Evolutionary conservation across 441 rosid genomes (phyloP).

Genomic region (Pelargonium myrrhifolium): DNA sequence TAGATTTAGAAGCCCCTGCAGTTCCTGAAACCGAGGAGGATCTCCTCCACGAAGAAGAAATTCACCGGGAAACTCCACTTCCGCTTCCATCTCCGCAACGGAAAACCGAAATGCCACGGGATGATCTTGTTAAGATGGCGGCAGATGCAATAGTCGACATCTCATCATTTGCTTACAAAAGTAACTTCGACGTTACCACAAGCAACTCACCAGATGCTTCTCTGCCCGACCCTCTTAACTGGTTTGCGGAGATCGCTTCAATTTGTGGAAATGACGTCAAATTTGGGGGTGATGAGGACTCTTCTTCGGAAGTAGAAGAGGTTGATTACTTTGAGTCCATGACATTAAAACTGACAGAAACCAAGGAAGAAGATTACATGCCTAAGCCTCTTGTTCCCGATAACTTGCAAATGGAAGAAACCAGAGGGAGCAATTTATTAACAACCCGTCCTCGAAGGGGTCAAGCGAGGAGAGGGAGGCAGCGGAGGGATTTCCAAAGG

Average conservation of each 20-base stretch:
- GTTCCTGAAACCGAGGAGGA: conserved; percentile 47
- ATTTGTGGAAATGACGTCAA: conserved; percentile 34
- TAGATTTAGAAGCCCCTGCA: conserved; percentile 75
- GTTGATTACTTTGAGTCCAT: conserved; percentile 76
- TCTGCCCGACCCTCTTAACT: conserved; percentile 50
- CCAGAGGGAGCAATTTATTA: conserved; percentile 27
- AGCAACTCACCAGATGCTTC: conserved; percentile 36
- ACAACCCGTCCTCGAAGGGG: conserved; percentile 57
- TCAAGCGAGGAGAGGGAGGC: conserved; percentile 85
- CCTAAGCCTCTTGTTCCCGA: conserved; percentile 69
- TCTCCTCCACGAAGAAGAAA: conserved; percentile 29
- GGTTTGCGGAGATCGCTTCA: conserved; percentile 68
- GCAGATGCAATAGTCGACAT: conserved; percentile 76
- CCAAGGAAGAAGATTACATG: conserved; percentile 70
- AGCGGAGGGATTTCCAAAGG: conserved; percentile 93
- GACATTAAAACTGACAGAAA: conserved; percentile 56
- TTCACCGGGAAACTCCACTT: conserved; percentile 18
- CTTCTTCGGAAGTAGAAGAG: conserved; percentile 37
- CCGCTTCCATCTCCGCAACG: conserved; percentile 24
- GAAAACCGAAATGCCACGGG: conserved; percentile 23
- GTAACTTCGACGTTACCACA: conserved; percentile 26
- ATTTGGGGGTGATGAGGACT: conserved; percentile 27
- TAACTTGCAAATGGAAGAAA: conserved; percentile 46
- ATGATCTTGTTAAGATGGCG: conserved; percentile 45
- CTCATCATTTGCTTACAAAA: conserved; percentile 31